A percentile compares a stretch with the other conserved stretches of the same genome.
Conservation (phyloP, 2,329 filamentous ascomycete species). For the Metarhizium anisopliae region DNA sequence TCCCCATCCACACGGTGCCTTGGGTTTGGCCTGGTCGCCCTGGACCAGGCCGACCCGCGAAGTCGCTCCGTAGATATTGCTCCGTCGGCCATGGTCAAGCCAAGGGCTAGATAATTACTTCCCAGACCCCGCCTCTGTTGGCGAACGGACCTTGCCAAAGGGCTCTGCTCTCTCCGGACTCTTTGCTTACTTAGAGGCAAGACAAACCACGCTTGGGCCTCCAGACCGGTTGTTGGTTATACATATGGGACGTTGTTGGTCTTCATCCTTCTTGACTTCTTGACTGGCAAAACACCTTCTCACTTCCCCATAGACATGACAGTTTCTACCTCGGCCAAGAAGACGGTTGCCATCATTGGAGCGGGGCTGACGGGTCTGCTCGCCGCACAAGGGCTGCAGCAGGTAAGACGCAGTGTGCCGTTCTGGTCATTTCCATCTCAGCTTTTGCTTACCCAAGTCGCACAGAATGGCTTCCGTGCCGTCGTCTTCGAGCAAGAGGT, state of each 20-base stretch:
- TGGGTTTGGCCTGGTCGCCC: neutral
- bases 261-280: neutral
- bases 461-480: slow-evolving; percentile 23
- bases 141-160: too few species aligned
- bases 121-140: too few species aligned
- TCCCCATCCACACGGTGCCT: neutral
- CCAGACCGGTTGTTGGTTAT: neutral
- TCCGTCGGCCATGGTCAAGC: too few species aligned
- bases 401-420: slow-evolving; percentile 15
- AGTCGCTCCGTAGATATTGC: neutral
- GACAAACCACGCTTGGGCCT: too few species aligned
- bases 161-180: too few species aligned
- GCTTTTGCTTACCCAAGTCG: neutral
- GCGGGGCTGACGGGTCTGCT: slow-evolving; percentile 28
- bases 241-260: neutral
- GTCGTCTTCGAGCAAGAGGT: slow-evolving; percentile 22
- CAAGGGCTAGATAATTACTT: neutral
- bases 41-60: neutral
- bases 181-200: too few species aligned
- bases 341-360: slow-evolving; percentile 24
- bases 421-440: neutral
- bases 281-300: neutral
- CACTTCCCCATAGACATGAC: neutral
- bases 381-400: slow-evolving; percentile 26
- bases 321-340: neutral